Evolutionary conservation across 495 filamentous ascomycete genomes (phyloP).

Genomic region (Alectoria sarmentosa): DNA sequence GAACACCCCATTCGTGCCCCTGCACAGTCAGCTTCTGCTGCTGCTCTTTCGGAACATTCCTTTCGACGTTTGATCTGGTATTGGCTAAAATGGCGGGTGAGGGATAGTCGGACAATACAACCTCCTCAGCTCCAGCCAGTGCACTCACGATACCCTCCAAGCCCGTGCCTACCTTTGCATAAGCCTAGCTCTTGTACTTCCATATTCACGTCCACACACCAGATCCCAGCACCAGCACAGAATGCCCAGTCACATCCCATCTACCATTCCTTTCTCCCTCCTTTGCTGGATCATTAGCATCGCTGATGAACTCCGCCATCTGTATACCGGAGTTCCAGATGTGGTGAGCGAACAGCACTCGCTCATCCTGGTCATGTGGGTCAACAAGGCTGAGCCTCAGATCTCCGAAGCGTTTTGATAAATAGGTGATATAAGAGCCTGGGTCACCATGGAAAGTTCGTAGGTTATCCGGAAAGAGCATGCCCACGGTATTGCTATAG

Average conservation of each 20-base stretch:
- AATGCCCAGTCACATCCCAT: constrained; percentile 48
- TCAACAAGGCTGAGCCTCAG: constrained; percentile 41
- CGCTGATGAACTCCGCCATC: constrained; percentile 62
- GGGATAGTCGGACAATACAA: constrained; percentile 75
- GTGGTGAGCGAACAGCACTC: constrained; percentile 71
- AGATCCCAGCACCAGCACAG: constrained; percentile 54
- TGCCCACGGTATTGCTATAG: constrained; percentile 52
- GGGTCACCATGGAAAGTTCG: constrained; percentile 69
- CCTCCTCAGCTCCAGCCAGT: constrained; percentile 53
- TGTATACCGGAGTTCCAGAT: constrained; percentile 79
- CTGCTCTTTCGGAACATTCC: constrained; percentile 38
- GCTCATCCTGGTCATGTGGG: constrained; percentile 44
- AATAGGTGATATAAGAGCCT: constrained; percentile 58
- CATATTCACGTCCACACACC: constrained; percentile 37
- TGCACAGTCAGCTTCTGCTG: constrained; percentile 37
- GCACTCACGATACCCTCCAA: constrained; percentile 62
- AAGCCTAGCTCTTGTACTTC: constrained; percentile 8
- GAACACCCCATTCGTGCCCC: constrained; percentile 69
- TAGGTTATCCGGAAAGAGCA: constrained; percentile 72
- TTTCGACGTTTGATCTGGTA: constrained; percentile 53
- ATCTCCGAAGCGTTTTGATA: constrained; percentile 50
- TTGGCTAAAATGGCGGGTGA: constrained; percentile 53
- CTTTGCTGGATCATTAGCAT: constrained; percentile 23
- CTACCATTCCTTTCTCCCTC: constrained; percentile 23
- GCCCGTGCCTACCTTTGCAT: constrained; percentile 52